A percentile compares a stretch with the other conserved stretches of the same genome.
Evolutionary conservation across 75 land plant species (phyloP).

Genomic region (Pseudotsuga menziesii): DNA sequence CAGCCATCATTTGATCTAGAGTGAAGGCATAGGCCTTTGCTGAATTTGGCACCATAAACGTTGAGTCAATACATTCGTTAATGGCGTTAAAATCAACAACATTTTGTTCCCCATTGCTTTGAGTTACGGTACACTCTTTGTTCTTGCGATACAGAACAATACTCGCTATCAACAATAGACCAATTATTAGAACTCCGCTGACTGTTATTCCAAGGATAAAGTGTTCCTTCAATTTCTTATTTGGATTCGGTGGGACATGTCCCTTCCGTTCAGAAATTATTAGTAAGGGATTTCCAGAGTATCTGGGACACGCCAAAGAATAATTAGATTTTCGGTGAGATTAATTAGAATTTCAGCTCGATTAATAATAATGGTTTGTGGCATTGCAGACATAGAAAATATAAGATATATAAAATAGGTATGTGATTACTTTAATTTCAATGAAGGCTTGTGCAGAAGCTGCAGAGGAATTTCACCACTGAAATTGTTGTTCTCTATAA

Average conservation of each 20-base stretch:
- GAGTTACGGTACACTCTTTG: background rate
- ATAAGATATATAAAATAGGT: too few species aligned
- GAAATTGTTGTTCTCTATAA: too few species aligned
- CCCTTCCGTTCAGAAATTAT: too few species aligned
- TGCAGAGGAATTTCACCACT: too few species aligned
- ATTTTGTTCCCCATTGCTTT: background rate
- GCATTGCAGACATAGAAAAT: background rate
- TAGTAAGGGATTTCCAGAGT: background rate
- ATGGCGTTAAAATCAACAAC: background rate
- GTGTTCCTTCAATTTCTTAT: background rate
- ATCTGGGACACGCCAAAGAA: background rate
- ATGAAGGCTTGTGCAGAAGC: too few species aligned
- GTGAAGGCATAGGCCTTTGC: conserved; percentile 17
- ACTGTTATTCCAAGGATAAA: background rate
- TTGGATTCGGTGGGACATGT: too few species aligned
- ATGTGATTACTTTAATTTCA: too few species aligned
- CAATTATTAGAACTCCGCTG: background rate
- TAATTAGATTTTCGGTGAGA: background rate
- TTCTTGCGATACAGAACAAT: background rate
- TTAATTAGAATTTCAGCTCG: background rate
- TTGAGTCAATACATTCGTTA: background rate
- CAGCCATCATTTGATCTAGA: conserved; percentile 32
- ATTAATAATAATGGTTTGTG: background rate
- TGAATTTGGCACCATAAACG: background rate
- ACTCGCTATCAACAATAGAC: background rate